phyloP scores from a whole-genome alignment of 2,329 filamentous ascomycete species.

The Alternaria rosae region DNA sequence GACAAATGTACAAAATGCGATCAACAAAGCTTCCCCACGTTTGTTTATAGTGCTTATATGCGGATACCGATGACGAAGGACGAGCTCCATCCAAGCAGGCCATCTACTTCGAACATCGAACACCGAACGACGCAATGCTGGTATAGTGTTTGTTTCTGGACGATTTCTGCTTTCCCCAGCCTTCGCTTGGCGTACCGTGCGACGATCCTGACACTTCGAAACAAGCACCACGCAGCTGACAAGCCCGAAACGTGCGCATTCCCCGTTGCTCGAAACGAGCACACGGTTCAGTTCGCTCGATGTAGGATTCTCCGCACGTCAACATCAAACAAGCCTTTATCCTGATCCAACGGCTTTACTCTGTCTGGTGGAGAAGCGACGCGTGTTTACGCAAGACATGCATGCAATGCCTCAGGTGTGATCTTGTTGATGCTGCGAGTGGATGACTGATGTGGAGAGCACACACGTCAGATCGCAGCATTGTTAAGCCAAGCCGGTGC shows the following conservation, averaged over 20 bases:
- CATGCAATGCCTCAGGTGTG: constrained; percentile 1
- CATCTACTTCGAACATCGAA: not conserved
- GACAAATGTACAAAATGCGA: not conserved
- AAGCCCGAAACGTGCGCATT: not conserved
- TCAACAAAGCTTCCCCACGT: not conserved
- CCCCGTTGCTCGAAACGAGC: not conserved
- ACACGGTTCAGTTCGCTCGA: not conserved
- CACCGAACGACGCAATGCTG: not conserved
- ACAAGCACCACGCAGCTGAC: not conserved
- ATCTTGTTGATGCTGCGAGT: not conserved
- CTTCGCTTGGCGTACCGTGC: not conserved
- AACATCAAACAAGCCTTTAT: not conserved
- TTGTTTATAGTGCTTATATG: not conserved
- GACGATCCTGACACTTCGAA: not conserved
- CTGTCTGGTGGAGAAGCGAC: not conserved
- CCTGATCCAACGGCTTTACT: not conserved
- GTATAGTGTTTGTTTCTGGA: not conserved
- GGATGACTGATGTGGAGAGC: constrained; percentile 3
- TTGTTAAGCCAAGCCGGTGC: not conserved
- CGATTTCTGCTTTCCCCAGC: not conserved
- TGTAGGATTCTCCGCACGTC: not conserved
- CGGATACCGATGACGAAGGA: not conserved
- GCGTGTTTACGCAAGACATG: not conserved
- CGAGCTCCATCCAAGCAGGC: not conserved
- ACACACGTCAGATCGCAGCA: constrained; percentile 9